Conservation (phyloP, 2,329 filamentous ascomycete species). For the Pleurostoma richardsiae region DNA sequence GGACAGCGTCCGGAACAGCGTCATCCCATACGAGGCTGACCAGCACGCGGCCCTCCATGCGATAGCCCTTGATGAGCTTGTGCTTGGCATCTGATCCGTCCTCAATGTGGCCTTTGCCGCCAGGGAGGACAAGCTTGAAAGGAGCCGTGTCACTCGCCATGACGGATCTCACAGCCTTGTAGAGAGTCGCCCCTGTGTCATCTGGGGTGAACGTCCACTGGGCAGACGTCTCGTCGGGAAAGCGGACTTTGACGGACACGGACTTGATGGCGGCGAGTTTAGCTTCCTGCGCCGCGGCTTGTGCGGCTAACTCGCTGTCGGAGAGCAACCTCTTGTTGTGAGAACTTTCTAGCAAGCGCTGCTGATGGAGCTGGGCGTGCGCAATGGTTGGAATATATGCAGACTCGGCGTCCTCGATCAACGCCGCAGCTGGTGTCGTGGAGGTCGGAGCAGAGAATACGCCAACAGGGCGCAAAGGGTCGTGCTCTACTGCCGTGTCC, state of each 20-base stretch:
- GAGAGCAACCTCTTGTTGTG: slow-evolving; percentile 76
- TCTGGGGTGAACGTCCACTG: slow-evolving; percentile 64
- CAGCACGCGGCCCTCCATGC: slow-evolving; percentile 65
- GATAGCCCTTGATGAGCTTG: slow-evolving; percentile 67
- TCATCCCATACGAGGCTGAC: slow-evolving; percentile 74
- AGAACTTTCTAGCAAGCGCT: slow-evolving; percentile 52
- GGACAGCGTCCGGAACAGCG: slow-evolving; percentile 48
- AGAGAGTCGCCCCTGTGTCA: slow-evolving; percentile 67
- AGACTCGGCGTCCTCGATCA: slow-evolving; percentile 60
- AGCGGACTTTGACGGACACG: slow-evolving; percentile 74
- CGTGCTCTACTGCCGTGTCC: slow-evolving; percentile 13
- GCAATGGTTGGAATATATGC: slow-evolving; percentile 73
- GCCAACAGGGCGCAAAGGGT: slow-evolving; percentile 49
- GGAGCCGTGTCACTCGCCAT: slow-evolving; percentile 54
- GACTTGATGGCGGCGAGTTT: slow-evolving; percentile 61
- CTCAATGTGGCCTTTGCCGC: slow-evolving; percentile 42
- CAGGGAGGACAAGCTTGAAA: slow-evolving; percentile 68
- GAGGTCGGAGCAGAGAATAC: slow-evolving; percentile 75
- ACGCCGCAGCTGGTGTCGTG: slow-evolving; percentile 71
- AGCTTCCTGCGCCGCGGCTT: slow-evolving; percentile 60
- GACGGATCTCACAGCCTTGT: slow-evolving; percentile 67
- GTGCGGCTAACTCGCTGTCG: slow-evolving; percentile 73
- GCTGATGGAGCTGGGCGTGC: slow-evolving; percentile 72
- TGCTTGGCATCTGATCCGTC: slow-evolving; percentile 41
- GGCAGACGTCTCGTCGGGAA: slow-evolving; percentile 79